A percentile compares a stretch with the other conserved stretches of the same genome.
phyloP scores from a whole-genome alignment of 2,329 filamentous ascomycete genomes.

The Nemania abortiva region DNA sequence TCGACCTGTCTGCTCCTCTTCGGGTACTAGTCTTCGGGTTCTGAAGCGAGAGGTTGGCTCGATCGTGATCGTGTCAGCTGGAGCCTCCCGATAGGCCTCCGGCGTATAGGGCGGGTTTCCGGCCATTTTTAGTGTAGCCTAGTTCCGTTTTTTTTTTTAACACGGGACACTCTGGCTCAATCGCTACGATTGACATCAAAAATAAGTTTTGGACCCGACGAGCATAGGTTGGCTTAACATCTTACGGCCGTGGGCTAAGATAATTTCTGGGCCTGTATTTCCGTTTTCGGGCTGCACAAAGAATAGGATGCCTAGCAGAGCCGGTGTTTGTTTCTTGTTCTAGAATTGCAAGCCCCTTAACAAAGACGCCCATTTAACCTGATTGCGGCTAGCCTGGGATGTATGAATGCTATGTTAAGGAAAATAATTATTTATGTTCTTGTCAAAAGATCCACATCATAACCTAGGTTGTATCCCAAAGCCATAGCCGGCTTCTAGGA shows the following conservation, averaged over 20 bases:
- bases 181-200: not conserved
- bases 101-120: too few species aligned
- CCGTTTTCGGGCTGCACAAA: slow-evolving; percentile 21
- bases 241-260: not conserved
- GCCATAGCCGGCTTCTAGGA: too few species aligned
- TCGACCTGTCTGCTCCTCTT: too few species aligned
- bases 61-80: too few species aligned
- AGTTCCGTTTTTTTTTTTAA: not conserved
- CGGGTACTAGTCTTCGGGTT: too few species aligned
- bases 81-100: too few species aligned
- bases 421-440: not conserved
- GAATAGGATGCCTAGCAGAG: not conserved
- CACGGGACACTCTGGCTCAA: not conserved
- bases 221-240: not conserved
- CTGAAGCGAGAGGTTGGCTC: not conserved
- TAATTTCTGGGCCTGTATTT: not conserved
- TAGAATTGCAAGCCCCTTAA: not conserved
- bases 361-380: not conserved
- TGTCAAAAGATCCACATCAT: not conserved
- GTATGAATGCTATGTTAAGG: not conserved
- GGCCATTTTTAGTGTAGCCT: not conserved
- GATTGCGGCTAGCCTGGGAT: not conserved
- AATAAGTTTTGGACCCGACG: too few species aligned
- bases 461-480: too few species aligned
- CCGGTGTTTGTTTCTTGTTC: too few species aligned